phyloP scores from a whole-genome alignment of 441 rosid genomes.

The Pelargonium fulgidum region DNA sequence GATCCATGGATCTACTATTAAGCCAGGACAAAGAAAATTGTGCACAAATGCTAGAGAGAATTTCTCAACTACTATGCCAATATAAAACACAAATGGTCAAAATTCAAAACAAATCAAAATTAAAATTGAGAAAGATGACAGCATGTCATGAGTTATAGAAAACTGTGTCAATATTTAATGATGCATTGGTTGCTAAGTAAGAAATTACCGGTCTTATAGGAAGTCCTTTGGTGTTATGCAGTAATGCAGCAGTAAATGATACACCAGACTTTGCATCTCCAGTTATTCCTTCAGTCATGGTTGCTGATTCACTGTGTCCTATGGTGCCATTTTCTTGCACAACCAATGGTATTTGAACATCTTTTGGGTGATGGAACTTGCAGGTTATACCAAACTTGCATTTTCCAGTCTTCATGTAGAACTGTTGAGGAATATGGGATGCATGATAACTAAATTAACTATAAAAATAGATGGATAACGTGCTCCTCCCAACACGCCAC shows the following conservation, averaged over 20 bases:
- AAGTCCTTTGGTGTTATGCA: slow-evolving; percentile 81
- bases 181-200: slow-evolving; percentile 7
- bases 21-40: too few species aligned
- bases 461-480: slow-evolving; percentile 7
- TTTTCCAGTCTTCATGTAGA: slow-evolving; percentile 79
- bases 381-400: slow-evolving; percentile 90
- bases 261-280: slow-evolving; percentile 28
- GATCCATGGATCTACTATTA: neutral
- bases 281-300: slow-evolving; percentile 27
- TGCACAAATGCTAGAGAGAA: too few species aligned
- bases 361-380: slow-evolving; percentile 94
- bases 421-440: slow-evolving; percentile 41
- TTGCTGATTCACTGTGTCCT: slow-evolving; percentile 31
- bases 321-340: slow-evolving; percentile 39
- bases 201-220: slow-evolving; percentile 68
- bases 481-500: neutral
- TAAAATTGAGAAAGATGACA: neutral
- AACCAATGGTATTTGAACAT: slow-evolving; percentile 40
- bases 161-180: neutral
- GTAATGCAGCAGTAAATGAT: slow-evolving; percentile 42
- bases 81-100: too few species aligned
- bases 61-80: too few species aligned
- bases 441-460: slow-evolving; percentile 19
- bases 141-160: neutral
- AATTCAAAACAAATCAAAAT: too few species aligned